Conservation (phyloP, 2,329 filamentous ascomycete species). For the Akanthomyces muscarius region DNA sequence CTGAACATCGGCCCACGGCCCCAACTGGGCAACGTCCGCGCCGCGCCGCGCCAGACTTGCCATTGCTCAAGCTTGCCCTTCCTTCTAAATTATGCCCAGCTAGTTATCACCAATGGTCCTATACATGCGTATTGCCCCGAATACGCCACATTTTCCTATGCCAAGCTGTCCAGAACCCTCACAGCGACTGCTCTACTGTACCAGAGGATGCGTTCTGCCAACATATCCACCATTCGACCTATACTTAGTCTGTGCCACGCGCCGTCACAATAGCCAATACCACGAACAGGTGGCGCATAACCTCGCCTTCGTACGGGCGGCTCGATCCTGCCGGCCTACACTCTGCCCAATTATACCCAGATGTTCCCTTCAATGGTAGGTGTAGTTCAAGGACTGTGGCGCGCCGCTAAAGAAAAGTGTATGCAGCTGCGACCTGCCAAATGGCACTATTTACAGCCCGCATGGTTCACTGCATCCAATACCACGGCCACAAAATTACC, state of each 20-base stretch:
- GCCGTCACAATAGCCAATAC: neutral
- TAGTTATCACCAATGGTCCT: neutral
- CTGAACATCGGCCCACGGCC: constrained; percentile 2
- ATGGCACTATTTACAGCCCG: neutral
- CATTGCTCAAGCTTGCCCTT: too few relatives aligned
- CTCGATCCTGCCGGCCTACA: constrained; percentile 5
- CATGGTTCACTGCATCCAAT: neutral
- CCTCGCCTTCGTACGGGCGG: neutral
- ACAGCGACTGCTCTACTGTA: neutral
- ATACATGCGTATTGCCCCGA: neutral
- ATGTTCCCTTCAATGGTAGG: neutral
- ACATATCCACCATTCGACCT: neutral
- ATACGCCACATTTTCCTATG: neutral
- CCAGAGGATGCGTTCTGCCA: neutral
- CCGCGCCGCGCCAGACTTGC: neutral
- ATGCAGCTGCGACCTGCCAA: neutral
- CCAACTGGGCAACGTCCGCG: neutral
- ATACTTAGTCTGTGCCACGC: neutral
- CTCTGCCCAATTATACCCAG: neutral
- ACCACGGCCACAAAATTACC: neutral
- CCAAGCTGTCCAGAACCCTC: neutral
- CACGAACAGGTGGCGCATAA: neutral
- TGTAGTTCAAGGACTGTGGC: neutral
- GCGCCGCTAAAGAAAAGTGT: neutral
- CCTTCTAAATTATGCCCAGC: neutral